Base-by-base conservation (phyloP, 257 asterid species). In the Fraxinus quadrangulata region DNA sequence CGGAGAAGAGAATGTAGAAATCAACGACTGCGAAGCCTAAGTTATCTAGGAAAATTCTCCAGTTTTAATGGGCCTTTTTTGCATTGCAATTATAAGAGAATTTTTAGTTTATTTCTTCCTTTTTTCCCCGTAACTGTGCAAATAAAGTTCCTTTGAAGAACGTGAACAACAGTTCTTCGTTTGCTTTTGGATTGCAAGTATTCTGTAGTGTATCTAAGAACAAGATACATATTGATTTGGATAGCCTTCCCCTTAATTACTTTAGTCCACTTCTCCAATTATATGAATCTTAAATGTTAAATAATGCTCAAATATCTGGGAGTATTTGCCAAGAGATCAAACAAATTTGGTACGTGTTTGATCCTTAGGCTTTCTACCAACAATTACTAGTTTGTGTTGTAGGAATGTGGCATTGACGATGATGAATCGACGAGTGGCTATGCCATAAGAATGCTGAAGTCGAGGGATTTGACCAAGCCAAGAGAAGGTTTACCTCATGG, bases 1-100 rank as follows among this genome's bases (percentile, higher is more conserved):
- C 16, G 82, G 66, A 42, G 79, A 59, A 40, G 67, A 66, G 77
- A 24, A 70, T 84, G 83, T 68, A 31, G 75, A 31, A 59, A 82
- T 26, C 7, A 42, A 56, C 49, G 49, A 11, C 12, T 4, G 4
- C 19, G 45, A 77, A 23, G 59, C 14, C 63, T 70, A 16, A 54
- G 73, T 65, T 45, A 34, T 34, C 51, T 31, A 42, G n/a, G 65
- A 72, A 71, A 73, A 67, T 68, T 79, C 61, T 70, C 73, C 70
- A 19, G 34, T 84, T 82, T 70, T 77, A 49, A 37, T 11, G 34
- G 67, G 51, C 33, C 61, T 36, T 66, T 79, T 63, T 54, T 82
- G 81, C 59, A 61, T 67, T 73, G 66, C 82, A 71, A 69, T 63
- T 67, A 76, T 49, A 79, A 61, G 34, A 68, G 67, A 28, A 36